phyloP scores from a whole-genome alignment of 2,329 filamentous ascomycete genomes.

The Sarocladiaceae sp. region DNA sequence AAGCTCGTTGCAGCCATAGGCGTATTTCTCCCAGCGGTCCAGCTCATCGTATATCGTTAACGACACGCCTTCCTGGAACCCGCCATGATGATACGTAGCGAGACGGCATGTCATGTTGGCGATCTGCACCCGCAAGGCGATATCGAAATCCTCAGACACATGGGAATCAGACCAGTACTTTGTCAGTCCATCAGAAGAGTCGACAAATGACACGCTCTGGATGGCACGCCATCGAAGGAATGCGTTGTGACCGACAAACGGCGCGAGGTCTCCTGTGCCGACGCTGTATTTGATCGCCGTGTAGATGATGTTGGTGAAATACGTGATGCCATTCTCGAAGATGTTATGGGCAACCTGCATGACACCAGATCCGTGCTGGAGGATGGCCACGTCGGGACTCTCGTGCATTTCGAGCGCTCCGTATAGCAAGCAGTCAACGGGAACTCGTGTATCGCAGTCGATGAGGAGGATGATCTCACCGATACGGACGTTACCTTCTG shows the following conservation, averaged over 20 bases:
- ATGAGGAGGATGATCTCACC: conserved; percentile 60
- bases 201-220: background rate
- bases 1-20: conserved; percentile 65
- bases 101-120: conserved; percentile 64
- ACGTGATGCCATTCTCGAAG: conserved; percentile 69
- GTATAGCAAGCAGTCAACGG: conserved; percentile 60
- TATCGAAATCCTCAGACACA: conserved; percentile 75
- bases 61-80: conserved; percentile 68
- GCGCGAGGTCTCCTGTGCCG: conserved; percentile 63
- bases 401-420: conserved; percentile 66
- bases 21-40: conserved; percentile 67
- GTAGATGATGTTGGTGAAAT: conserved; percentile 75
- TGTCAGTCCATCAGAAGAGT: background rate
- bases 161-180: conserved; percentile 68
- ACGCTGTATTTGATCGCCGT: conserved; percentile 65
- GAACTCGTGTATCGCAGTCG: conserved; percentile 64
- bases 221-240: conserved; percentile 55
- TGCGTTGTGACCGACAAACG: conserved; percentile 74
- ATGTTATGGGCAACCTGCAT: conserved; percentile 69
- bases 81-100: conserved; percentile 60
- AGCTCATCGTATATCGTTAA: conserved; percentile 68
- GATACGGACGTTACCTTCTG: conserved; percentile 53
- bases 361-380: conserved; percentile 67
- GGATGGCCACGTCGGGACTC: conserved; percentile 62
- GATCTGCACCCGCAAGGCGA: conserved; percentile 64